Evolutionary conservation across 345 rosid species (phyloP), one percentile per base, ranked within the genome.

Genomic region (Laguncularia racemosa): DNA sequence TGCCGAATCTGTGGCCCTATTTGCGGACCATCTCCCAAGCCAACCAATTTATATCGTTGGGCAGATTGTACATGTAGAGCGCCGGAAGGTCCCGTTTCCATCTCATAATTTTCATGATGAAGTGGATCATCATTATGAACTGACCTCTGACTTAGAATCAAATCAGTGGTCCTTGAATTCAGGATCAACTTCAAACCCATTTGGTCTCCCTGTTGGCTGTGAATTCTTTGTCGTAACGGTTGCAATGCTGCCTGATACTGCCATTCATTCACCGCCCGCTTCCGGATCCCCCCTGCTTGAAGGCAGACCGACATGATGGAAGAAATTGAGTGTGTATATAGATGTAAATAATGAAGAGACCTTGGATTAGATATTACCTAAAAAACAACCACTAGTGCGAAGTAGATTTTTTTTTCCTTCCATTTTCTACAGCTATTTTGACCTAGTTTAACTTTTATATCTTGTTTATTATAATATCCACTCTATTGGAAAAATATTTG

Each of bases 241-340:
- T 71, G 99, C 99, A 19, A 95, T 95, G 97, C 70, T 95, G 74
- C 99, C 99, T 46, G 97, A 82, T 63, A 78, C 87, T 53, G 63
- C 83, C 68, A 85, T 84, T 76, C 91, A 73, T 81, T 74, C 84
- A 49, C 52, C 82, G 47, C 71, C 81, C 6, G 40, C 40, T 89
- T 86, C 95, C 91, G 89, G 98, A 92, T 81, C 91, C 74, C 74
- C 20, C 52, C 58, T 71, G 86, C 89, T 33, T 33, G 77, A 86
- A 82, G 64, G 15, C 18, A 64, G 59, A 33, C 40, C 61, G 92
- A 88, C 67, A 68, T 86, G 96, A 84, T 78, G 95, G 96, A 84
- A 88, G 90, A 77, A 72, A 72, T 61, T 21, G 64, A 78, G 56
- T 78, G 83, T 78, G 78, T 61, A 80, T 75, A 20, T 18, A 21